Evolutionary conservation across 306 rosid genomes (phyloP).

Genomic region (Cucurbita argyrosperma): DNA sequence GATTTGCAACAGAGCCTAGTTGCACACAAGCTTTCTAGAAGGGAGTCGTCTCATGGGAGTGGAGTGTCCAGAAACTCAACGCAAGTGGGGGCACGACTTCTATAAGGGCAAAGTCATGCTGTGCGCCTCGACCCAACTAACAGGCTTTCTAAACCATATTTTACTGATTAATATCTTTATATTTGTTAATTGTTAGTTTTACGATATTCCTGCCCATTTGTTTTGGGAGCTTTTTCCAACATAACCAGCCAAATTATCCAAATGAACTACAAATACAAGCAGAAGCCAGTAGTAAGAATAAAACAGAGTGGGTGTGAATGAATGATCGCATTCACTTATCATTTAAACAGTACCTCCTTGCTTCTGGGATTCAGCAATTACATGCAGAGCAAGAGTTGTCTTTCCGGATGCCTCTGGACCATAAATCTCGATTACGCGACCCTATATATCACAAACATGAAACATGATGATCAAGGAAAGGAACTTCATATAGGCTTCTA

Average conservation of each 20-base stretch:
- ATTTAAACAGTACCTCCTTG: slow-evolving; percentile 53
- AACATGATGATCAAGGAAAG: not conserved
- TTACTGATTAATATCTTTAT: not conserved
- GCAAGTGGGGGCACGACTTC: not conserved
- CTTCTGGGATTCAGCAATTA: slow-evolving; percentile 89
- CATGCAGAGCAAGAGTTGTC: slow-evolving; percentile 87
- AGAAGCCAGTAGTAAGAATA: not conserved
- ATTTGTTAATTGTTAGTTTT: not conserved
- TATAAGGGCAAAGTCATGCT: not conserved
- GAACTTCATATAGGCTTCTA: not conserved
- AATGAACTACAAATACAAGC: not conserved
- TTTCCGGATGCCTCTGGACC: slow-evolving; percentile 98
- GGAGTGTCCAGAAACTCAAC: not conserved
- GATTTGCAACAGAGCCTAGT: not conserved
- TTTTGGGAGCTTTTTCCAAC: not conserved
- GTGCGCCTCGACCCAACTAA: not conserved
- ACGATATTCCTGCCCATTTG: not conserved
- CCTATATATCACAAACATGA: slow-evolving; percentile 33
- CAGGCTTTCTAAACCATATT: not conserved
- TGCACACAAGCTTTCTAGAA: too few relatives aligned
- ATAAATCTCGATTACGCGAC: slow-evolving; percentile 88
- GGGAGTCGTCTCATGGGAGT: not conserved
- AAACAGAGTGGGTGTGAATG: not conserved
- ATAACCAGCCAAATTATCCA: not conserved
- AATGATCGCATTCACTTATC: not conserved